Conservation (phyloP, 1,284 basidiomycete species). For the Fomitopsis pinicola region DNA sequence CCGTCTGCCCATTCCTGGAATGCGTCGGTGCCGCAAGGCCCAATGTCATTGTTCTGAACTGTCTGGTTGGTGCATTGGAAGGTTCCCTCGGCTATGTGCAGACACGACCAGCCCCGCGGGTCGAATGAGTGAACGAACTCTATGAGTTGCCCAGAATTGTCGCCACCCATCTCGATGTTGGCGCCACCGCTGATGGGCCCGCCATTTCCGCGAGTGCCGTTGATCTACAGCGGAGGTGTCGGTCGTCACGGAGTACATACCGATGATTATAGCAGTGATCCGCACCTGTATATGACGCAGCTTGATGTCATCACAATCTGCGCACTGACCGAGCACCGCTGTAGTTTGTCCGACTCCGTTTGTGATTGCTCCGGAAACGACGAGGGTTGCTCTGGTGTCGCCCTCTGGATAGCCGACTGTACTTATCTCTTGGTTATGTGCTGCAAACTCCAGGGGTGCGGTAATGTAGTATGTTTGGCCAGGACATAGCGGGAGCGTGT, state of each 20-base stretch:
- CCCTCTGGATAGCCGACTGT: slow-evolving; percentile 70
- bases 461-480: slow-evolving; percentile 56
- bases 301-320: slow-evolving; percentile 51
- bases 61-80: slow-evolving; percentile 60
- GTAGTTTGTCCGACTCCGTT: slow-evolving; percentile 64
- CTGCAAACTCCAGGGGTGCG: slow-evolving; percentile 60
- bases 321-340: slow-evolving; percentile 64
- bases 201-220: slow-evolving; percentile 56
- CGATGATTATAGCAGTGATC: neutral
- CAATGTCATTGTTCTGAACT: slow-evolving; percentile 79
- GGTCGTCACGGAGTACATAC: neutral
- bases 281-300: slow-evolving; percentile 70
- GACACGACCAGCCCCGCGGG: slow-evolving; percentile 71
- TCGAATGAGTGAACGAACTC: slow-evolving; percentile 70
- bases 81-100: slow-evolving; percentile 65
- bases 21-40: slow-evolving; percentile 61
- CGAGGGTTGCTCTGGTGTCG: slow-evolving; percentile 46
- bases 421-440: slow-evolving; percentile 72
- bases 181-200: slow-evolving; percentile 55
- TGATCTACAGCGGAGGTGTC: slow-evolving; percentile 41
- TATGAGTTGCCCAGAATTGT: slow-evolving; percentile 61
- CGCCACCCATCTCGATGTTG: slow-evolving; percentile 76
- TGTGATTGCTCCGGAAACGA: slow-evolving; percentile 50
- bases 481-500: slow-evolving; percentile 62
- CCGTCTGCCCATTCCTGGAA: slow-evolving; percentile 84